phyloP scores from a whole-genome alignment of 1,284 basidiomycete genomes.

The Ganoderma boninense region DNA sequence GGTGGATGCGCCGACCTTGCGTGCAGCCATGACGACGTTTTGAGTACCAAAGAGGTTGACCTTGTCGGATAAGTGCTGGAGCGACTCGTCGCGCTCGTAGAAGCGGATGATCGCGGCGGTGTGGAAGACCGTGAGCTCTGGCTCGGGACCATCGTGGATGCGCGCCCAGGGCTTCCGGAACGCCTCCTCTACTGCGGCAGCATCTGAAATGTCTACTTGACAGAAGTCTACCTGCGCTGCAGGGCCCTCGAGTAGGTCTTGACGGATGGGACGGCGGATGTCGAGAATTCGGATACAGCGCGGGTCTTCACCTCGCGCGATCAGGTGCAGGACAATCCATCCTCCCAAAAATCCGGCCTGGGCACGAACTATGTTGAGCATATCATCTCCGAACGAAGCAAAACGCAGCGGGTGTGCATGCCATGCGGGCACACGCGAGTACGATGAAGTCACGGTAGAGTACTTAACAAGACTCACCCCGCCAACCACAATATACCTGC shows the following conservation, averaged over 20 bases:
- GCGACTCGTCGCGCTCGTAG: slow-evolving; percentile 64
- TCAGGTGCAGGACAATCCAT: slow-evolving; percentile 74
- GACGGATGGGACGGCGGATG: slow-evolving; percentile 61
- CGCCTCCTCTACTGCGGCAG: slow-evolving; percentile 58
- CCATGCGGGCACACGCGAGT: neutral
- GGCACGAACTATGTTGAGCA: neutral
- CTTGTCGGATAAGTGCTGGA: slow-evolving; percentile 60
- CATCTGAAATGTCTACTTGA: slow-evolving; percentile 64
- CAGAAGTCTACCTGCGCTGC: slow-evolving; percentile 63
- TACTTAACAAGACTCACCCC: slow-evolving; percentile 48
- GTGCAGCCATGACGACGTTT: slow-evolving; percentile 63
- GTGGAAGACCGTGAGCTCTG: slow-evolving; percentile 71
- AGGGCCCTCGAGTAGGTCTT: slow-evolving; percentile 58
- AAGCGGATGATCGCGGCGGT: slow-evolving; percentile 80
- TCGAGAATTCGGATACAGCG: slow-evolving; percentile 72
- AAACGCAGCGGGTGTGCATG: neutral
- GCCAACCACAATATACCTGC: slow-evolving; percentile 64
- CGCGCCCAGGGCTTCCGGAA: slow-evolving; percentile 72
- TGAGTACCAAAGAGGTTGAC: slow-evolving; percentile 73
- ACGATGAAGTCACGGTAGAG: neutral
- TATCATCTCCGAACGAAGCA: neutral
- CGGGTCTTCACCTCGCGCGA: slow-evolving; percentile 75
- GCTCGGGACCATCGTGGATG: slow-evolving; percentile 35
- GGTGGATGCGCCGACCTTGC: slow-evolving; percentile 53
- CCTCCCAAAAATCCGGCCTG: slow-evolving; percentile 79